Evolutionary conservation across 129 eudicot species (phyloP).

Genomic region (Tagetes patula): DNA sequence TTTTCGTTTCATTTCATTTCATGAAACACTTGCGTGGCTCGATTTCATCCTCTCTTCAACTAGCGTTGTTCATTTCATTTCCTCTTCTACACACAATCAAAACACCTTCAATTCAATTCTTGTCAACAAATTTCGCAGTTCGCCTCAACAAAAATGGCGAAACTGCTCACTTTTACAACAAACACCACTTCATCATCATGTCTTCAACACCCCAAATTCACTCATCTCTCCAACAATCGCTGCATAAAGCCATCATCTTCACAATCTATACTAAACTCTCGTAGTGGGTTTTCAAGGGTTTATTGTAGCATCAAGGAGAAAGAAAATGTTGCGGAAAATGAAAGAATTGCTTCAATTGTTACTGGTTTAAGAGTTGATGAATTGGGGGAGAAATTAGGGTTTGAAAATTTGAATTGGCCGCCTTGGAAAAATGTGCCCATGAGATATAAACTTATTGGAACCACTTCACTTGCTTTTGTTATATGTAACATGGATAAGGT

Average conservation of each 20-base stretch:
- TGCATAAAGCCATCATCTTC: constrained; percentile 34
- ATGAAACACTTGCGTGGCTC: constrained; percentile 56
- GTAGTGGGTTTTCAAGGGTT: constrained; percentile 39
- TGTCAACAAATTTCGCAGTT: constrained; percentile 8
- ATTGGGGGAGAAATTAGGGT: constrained; percentile 35
- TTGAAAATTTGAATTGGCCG: constrained; percentile 52
- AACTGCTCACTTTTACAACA: constrained; percentile 38
- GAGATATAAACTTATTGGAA: constrained; percentile 87
- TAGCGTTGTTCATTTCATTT: constrained; percentile 26
- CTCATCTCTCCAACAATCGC: constrained; percentile 20
- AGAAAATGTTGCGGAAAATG: constrained; percentile 43
- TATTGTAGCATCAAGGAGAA: constrained; percentile 60
- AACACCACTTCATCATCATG: constrained; percentile 37
- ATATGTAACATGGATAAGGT: constrained; percentile 99
- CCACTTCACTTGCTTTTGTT: constrained; percentile 92
- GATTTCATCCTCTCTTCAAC: constrained; percentile 38
- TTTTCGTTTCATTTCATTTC: too few species aligned
- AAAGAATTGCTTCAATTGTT: constrained; percentile 31
- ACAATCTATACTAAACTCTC: constrained; percentile 16
- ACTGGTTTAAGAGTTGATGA: constrained; percentile 53
- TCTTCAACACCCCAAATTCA: constrained; percentile 38
- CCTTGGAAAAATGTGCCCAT: constrained; percentile 85
- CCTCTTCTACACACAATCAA: constrained; percentile 19
- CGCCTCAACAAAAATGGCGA: constrained; percentile 41
- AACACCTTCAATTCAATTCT: constrained; percentile 18